Percentiles rank a stretch among this genome's conserved stretches.
These are phyloP conservation scores for Periconia sp. DNA, from an alignment of 2,329 filamentous ascomycete species.

Conservation along the genomic window DNA sequence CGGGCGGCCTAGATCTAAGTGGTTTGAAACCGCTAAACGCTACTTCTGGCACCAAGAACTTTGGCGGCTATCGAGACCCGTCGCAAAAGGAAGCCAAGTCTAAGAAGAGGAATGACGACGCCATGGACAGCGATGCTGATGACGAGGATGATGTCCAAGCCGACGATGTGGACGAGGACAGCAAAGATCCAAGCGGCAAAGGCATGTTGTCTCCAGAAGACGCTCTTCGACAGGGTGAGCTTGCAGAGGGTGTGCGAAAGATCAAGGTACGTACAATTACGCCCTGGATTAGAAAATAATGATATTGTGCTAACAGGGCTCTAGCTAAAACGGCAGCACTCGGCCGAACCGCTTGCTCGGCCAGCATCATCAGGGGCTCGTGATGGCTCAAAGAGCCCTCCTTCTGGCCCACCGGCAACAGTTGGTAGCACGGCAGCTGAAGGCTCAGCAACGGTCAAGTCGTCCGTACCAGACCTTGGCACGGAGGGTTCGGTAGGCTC, in stretches of 20 bases:
- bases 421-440: slow-evolving; percentile 21
- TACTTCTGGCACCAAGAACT: slow-evolving; percentile 81
- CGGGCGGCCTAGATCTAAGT: slow-evolving; percentile 83
- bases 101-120: slow-evolving; percentile 59
- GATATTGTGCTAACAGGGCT: slow-evolving; percentile 23
- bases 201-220: slow-evolving; percentile 70
- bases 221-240: slow-evolving; percentile 72
- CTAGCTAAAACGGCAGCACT: slow-evolving; percentile 84
- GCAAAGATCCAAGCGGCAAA: slow-evolving; percentile 65
- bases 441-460: slow-evolving; percentile 38
- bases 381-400: slow-evolving; percentile 32
- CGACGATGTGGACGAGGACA: slow-evolving; percentile 63
- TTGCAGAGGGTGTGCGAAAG: slow-evolving; percentile 80
- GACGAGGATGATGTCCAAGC: slow-evolving; percentile 71
- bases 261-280: slow-evolving; percentile 68
- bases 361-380: slow-evolving; percentile 24
- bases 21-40: slow-evolving; percentile 83
- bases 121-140: slow-evolving; percentile 79
- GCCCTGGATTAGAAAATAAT: not conserved
- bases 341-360: slow-evolving; percentile 68
- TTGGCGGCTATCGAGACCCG: slow-evolving; percentile 83
- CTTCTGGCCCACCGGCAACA: slow-evolving; percentile 29
- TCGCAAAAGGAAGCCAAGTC: slow-evolving; percentile 59
- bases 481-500: slow-evolving; percentile 66
- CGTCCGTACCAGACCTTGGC: slow-evolving; percentile 47